A percentile compares a stretch with the other conserved stretches of the same genome.
phyloP scores from a whole-genome alignment of 257 asterid species.

The Ballota nigra region DNA sequence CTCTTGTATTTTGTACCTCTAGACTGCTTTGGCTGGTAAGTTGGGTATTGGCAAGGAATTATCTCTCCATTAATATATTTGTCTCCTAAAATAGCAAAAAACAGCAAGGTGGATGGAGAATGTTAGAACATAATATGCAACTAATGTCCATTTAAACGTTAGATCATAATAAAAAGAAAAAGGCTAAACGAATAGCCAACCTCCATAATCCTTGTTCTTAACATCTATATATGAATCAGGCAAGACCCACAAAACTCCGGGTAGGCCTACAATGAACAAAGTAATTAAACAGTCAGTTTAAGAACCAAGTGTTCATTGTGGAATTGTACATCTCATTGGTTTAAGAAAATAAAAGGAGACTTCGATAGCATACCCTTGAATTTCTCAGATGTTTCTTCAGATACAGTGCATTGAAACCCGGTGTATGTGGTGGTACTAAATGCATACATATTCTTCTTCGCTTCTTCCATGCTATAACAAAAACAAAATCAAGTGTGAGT shows the following conservation, averaged over 20 bases:
- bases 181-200: constrained; percentile 31
- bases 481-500: constrained; percentile 14
- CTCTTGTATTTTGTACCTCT: constrained; percentile 67
- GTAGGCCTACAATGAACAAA: constrained; percentile 57
- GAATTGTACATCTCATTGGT: not conserved
- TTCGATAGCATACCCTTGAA: constrained; percentile 65
- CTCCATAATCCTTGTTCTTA: constrained; percentile 99
- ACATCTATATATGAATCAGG: constrained; percentile 98
- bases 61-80: constrained; percentile 94
- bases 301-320: not conserved
- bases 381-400: constrained; percentile 97
- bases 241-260: constrained; percentile 96
- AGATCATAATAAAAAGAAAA: not conserved
- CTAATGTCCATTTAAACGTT: not conserved
- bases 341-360: not conserved
- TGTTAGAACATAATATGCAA: not conserved
- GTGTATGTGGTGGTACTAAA: constrained; percentile 97
- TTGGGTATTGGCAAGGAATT: constrained; percentile 89
- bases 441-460: constrained; percentile 97
- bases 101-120: not conserved
- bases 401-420: constrained; percentile 95
- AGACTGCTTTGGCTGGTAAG: constrained; percentile 86
- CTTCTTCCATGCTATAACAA: constrained; percentile 93
- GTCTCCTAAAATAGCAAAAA: constrained; percentile 53
- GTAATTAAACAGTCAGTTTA: not conserved